phyloP scores from a whole-genome alignment of 1,139 yeast genomes.

The Yarrowia galli region DNA sequence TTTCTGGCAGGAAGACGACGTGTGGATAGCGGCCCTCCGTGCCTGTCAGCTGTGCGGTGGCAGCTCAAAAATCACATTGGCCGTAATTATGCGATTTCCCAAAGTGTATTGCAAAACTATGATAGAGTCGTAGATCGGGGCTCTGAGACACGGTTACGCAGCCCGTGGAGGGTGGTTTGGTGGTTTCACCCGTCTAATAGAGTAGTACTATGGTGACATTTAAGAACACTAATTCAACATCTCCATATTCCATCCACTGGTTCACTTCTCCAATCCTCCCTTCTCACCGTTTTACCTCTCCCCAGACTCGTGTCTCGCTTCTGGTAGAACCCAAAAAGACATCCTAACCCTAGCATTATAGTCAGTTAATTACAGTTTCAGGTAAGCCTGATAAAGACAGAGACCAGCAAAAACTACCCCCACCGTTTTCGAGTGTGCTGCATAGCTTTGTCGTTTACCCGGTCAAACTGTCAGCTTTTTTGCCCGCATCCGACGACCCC shows the following conservation, averaged over 20 bases:
- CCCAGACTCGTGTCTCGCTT: slow-evolving; percentile 4
- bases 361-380: slow-evolving; percentile 14
- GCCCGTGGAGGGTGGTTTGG: too few species aligned
- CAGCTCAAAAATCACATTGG: slow-evolving; percentile 6
- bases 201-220: too few species aligned
- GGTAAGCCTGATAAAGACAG: slow-evolving; percentile 27
- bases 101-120: slow-evolving; percentile 6
- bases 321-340: neutral
- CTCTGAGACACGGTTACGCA: neutral
- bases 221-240: neutral
- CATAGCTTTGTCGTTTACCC: slow-evolving; percentile 23
- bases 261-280: too few species aligned
- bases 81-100: slow-evolving; percentile 3
- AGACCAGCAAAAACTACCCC: slow-evolving; percentile 29
- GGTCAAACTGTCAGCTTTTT: slow-evolving; percentile 11
- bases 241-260: neutral
- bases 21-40: neutral
- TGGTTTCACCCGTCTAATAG: too few species aligned
- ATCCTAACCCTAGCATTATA: slow-evolving; percentile 20
- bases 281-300: neutral
- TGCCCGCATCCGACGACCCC: slow-evolving; percentile 13
- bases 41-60: slow-evolving; percentile 23
- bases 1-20: neutral
- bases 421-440: slow-evolving; percentile 23
- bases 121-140: slow-evolving; percentile 6